These are phyloP conservation scores for Solanum clarkiae DNA, from an alignment of 257 asterid genomes.

Conservation along the genomic window DNA sequence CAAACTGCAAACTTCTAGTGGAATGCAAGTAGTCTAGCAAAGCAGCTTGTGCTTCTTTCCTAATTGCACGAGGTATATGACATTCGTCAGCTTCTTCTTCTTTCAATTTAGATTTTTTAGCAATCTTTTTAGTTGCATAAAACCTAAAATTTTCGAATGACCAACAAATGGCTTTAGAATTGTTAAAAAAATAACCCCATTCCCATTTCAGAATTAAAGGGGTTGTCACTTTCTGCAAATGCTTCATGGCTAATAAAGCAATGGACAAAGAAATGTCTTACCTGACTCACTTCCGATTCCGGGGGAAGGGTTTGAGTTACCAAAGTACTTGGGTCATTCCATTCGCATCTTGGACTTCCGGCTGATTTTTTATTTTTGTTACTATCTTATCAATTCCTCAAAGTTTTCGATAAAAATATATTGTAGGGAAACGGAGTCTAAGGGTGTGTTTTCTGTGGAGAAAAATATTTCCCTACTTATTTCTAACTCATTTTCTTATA, in stretches of 20 bases:
- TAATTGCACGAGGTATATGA: constrained; percentile 11
- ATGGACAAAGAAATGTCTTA: background rate
- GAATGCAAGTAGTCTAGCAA: constrained; percentile 59
- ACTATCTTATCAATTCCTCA: no score
- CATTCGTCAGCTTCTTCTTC: background rate
- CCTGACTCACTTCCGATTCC: no score
- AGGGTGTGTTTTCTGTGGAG: no score
- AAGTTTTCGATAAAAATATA: no score
- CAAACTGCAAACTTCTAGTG: constrained; percentile 52
- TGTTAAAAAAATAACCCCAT: constrained; percentile 15
- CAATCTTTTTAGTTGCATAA: constrained; percentile 17
- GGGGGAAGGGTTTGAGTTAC: no score
- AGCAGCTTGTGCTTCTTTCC: constrained; percentile 52
- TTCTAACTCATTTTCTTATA: no score
- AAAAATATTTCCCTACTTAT: no score
- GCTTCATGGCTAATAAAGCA: constrained; percentile 25
- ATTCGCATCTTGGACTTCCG: no score
- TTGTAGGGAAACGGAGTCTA: no score
- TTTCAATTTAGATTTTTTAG: background rate
- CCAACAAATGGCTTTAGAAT: constrained; percentile 12
- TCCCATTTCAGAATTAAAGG: constrained; percentile 23
- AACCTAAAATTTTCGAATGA: constrained; percentile 20
- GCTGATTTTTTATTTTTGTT: no score
- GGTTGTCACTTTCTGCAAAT: constrained; percentile 22
- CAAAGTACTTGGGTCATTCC: no score